Base-by-base conservation (phyloP, 495 filamentous ascomycete species). In the Entonaema liquescens region DNA sequence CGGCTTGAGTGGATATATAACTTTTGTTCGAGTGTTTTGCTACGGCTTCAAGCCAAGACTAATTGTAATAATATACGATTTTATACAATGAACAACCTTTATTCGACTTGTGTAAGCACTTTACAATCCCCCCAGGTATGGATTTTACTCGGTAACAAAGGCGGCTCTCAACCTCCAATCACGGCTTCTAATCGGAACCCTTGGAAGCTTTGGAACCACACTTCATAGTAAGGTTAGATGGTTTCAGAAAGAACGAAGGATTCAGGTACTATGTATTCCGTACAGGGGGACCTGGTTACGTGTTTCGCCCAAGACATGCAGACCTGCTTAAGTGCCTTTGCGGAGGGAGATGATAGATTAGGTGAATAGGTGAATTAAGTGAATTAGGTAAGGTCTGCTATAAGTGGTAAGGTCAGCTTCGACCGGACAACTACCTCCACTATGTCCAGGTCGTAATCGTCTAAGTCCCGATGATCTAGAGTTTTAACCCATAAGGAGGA, bases 181-280 rank as follows among this genome's bases (percentile, higher is more conserved):
- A 65, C 19, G n/a, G 25, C 26, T 53, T 26, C 31, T 25, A n/a
- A 40, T 65, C 25, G 26, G 29, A 38, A 42, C 57, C 31, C 23
- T 62, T 38, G 50, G 17, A 38, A 42, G 49, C 31, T n/a, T 58
- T 38, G 50, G 42, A 21, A 23, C 42, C 3, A 47, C 26, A 53
- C 25, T 29, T 25, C 33, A 50, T 50, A 52, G 53, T 33, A 17
- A 47, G 3, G 53, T 28, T 55, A 54, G 36, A 40, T 17, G 49
- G 69, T 72, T 72, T 72, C 69, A 72, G 59, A 53, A 56, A 71
- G 38, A 66, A 33, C 33, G 38, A 38, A 71, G 63, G 69, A 72
- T 72, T 15, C 59, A 66, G 69, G 64, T 49, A 67, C 69, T 33
- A 33, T 1, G 31, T 33, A 33, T 6, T 33, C 31, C 1, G 6